Conservation (phyloP, 306 rosid genomes). For the Carpinus viminea region DNA sequence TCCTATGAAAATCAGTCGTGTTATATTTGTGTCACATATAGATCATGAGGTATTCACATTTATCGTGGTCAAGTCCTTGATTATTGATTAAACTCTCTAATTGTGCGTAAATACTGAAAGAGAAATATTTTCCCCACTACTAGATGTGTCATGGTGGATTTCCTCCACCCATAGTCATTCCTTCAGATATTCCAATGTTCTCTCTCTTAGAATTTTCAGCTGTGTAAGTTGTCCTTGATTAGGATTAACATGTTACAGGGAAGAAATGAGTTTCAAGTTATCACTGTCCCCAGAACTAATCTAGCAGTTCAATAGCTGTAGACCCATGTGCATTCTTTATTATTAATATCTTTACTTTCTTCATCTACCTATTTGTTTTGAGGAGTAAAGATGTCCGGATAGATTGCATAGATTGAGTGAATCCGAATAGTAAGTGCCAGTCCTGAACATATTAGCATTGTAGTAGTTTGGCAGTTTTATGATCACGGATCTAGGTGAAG, state of each 20-base stretch:
- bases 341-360: not conserved
- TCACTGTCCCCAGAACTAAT: not conserved
- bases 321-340: not conserved
- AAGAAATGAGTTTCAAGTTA: slow-evolving; percentile 1
- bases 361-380: not conserved
- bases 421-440: slow-evolving; percentile 11
- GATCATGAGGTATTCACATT: not conserved
- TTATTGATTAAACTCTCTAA: not conserved
- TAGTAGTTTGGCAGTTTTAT: not conserved
- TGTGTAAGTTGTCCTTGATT: not conserved
- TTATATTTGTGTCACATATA: not conserved
- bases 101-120: not conserved
- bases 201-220: not conserved
- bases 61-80: not conserved
- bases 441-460: slow-evolving; percentile 11
- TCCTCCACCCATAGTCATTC: not conserved
- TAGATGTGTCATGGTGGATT: not conserved
- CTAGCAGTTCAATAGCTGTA: not conserved
- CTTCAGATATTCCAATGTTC: not conserved
- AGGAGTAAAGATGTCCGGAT: not conserved
- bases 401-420: slow-evolving; percentile 1
- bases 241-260: not conserved
- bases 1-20: not conserved
- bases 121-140: not conserved
- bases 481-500: slow-evolving; percentile 23